These are phyloP conservation scores for Boletus pseudo-olivaceus DNA, from an alignment of 768 basidiomycete genomes.

Conservation along the genomic window DNA sequence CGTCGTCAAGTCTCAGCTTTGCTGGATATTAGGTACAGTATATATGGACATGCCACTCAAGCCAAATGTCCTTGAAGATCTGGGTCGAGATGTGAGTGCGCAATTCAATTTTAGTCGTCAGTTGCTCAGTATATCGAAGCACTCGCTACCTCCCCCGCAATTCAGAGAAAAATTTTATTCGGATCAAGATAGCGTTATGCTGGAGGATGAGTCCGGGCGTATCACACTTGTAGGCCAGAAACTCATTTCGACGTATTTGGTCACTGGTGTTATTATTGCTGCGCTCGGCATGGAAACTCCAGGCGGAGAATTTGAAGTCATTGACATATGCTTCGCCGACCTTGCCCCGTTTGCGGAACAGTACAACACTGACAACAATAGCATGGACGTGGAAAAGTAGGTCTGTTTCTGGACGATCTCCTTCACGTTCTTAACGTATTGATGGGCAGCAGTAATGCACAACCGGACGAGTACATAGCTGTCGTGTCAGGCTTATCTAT, in stretches of 20 bases:
- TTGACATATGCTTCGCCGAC: conserved; percentile 83
- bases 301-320: conserved; percentile 89
- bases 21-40: conserved; percentile 91
- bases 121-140: conserved; percentile 43
- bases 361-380: conserved; percentile 25
- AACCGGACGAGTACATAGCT: conserved; percentile 74
- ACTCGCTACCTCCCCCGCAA: conserved; percentile 84
- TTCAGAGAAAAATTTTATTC: conserved; percentile 73
- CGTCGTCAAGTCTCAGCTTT: conserved; percentile 77
- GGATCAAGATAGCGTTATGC: conserved; percentile 72
- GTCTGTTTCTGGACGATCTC: conserved; percentile 2
- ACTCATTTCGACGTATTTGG: conserved; percentile 58
- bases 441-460: conserved; percentile 10
- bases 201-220: conserved; percentile 96
- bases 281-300: conserved; percentile 88
- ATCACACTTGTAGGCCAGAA: conserved; percentile 80
- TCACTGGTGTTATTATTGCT: conserved; percentile 90
- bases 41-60: conserved; percentile 99
- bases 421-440: conserved; percentile 10
- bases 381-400: conserved; percentile 72
- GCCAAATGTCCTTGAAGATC: conserved; percentile 95
- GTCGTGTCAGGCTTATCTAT: conserved; percentile 83
- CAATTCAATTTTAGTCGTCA: conserved; percentile 3
- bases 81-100: conserved; percentile 81
- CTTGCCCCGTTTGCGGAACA: conserved; percentile 54